These are phyloP conservation scores for Pseudozyma flocculosa DNA, from an alignment of 1,284 basidiomycete genomes.

Conservation along the genomic window DNA sequence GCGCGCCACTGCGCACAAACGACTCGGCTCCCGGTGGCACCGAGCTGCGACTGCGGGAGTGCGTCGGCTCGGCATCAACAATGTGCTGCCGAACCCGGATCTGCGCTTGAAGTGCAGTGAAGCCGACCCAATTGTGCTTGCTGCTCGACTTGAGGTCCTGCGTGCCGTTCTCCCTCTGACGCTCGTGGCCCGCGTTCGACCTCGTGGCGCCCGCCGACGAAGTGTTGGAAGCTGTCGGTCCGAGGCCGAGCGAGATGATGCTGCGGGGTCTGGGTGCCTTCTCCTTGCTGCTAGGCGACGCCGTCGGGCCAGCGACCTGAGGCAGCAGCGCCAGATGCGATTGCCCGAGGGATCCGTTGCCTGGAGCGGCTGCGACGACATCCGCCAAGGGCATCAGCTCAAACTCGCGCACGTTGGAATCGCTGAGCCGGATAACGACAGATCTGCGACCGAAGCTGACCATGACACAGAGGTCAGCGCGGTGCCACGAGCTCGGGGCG, in stretches of 20 bases:
- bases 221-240: neutral
- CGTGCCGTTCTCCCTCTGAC: no score
- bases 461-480: conserved; percentile 38
- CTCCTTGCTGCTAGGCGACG: neutral
- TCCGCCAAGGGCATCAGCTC: conserved; percentile 34
- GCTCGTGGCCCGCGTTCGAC: no score
- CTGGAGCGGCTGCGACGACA: conserved; percentile 6
- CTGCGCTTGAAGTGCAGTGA: conserved; percentile 23
- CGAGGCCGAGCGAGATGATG: neutral
- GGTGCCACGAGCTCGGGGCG: conserved; percentile 29
- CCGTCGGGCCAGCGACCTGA: neutral
- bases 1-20: neutral
- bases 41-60: neutral
- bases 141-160: conserved; percentile 11
- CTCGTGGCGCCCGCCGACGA: no score
- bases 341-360: neutral
- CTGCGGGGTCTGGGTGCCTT: neutral
- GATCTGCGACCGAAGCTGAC: conserved; percentile 42
- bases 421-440: conserved; percentile 37
- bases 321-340: conserved; percentile 14
- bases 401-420: conserved; percentile 41
- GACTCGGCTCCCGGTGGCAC: neutral
- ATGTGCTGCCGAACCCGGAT: conserved; percentile 20
- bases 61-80: neutral
- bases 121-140: conserved; percentile 39